These are phyloP conservation scores for Symmetrospora coprosmae DNA, from an alignment of 768 basidiomycete species.

Conservation along the genomic window DNA sequence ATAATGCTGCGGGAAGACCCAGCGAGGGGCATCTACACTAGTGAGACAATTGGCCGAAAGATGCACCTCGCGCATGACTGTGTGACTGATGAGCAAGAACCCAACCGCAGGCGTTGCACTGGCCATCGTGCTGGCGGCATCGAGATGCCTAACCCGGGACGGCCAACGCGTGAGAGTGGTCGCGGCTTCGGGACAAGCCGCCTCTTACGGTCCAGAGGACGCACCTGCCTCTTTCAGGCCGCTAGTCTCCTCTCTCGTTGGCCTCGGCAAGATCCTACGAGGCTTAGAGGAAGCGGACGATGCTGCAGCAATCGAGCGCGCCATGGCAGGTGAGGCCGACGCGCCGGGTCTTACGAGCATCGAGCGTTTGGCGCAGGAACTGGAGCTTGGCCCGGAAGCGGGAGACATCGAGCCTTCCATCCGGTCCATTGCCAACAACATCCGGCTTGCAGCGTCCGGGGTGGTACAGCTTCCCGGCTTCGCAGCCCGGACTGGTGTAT, in stretches of 20 bases:
- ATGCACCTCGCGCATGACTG: neutral
- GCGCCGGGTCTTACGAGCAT: neutral
- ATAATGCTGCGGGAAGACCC: neutral
- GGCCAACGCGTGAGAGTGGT: neutral
- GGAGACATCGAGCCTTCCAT: conserved; percentile 2
- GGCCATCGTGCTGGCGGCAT: neutral
- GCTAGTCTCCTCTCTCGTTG: neutral
- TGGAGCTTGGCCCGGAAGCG: neutral
- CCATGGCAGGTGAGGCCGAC: neutral
- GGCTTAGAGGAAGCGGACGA: neutral
- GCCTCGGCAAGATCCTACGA: neutral
- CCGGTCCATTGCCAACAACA: neutral
- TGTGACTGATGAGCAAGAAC: neutral
- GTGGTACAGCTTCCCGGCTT: neutral
- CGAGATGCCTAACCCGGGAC: neutral
- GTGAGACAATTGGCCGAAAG: neutral
- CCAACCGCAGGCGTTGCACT: neutral
- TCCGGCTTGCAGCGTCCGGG: neutral
- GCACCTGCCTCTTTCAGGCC: neutral
- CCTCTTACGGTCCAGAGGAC: neutral
- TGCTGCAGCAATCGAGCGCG: neutral
- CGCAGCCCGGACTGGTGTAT: neutral
- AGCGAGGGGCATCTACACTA: neutral
- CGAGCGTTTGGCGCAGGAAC: neutral
- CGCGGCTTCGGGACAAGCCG: neutral